Percentiles rank a stretch among this genome's conserved stretches.
Evolutionary conservation across 257 asterid species (phyloP).

Genomic region (Prunella vulgaris): DNA sequence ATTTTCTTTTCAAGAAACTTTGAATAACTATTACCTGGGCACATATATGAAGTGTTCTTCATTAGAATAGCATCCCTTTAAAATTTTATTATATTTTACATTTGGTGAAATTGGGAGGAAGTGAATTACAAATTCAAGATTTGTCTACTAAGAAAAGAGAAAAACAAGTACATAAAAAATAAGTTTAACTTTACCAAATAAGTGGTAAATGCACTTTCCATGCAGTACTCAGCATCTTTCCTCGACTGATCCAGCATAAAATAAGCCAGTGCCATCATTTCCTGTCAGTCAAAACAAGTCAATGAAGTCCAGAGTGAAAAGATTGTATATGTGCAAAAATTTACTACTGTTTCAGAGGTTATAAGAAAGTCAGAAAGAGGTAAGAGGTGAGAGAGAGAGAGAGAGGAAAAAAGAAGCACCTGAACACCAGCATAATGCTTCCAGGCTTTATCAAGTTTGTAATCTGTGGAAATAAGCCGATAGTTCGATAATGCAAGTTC

Average conservation of each 20-base stretch:
- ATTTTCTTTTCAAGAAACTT: not conserved
- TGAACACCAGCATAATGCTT: constrained; percentile 94
- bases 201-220: constrained; percentile 91
- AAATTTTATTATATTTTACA: not conserved
- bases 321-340: not conserved
- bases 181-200: constrained; percentile 51
- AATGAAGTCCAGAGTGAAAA: constrained; percentile 16
- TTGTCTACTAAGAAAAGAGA: not conserved
- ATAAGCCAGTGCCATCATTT: constrained; percentile 89
- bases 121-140: constrained; percentile 21
- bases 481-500: constrained; percentile 97
- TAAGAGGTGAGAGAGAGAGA: not conserved
- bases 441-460: constrained; percentile 98
- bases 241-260: constrained; percentile 90
- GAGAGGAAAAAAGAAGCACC: constrained; percentile 40
- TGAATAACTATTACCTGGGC: constrained; percentile 7
- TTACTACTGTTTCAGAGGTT: not conserved
- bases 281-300: constrained; percentile 47
- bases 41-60: not conserved
- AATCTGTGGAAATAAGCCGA: constrained; percentile 88
- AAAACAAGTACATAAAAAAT: not conserved
- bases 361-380: constrained; percentile 7
- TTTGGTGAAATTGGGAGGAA: constrained; percentile 6
- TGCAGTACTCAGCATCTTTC: constrained; percentile 94
- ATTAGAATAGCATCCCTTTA: not conserved